Conservation (phyloP, 2,329 filamentous ascomycete genomes). For the Beauveria pseudobassiana region DNA sequence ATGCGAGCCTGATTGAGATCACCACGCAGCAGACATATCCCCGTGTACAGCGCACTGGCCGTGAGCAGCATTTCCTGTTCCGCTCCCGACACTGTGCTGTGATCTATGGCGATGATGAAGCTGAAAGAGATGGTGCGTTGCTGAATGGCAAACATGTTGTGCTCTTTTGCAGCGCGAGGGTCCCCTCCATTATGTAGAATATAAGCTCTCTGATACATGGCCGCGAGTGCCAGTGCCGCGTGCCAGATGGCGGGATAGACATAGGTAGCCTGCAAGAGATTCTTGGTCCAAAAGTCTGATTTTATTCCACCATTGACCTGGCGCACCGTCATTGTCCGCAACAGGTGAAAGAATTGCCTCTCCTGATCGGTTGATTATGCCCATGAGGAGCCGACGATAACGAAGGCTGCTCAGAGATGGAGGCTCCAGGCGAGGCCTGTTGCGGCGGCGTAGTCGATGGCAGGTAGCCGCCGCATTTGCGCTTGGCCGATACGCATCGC, state of each 20-base stretch:
- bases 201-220: conserved; percentile 1
- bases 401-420: background rate
- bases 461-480: conserved; percentile 3
- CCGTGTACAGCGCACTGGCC: conserved; percentile 12
- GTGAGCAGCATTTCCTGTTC: conserved; percentile 14
- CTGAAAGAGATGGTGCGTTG: conserved; percentile 14
- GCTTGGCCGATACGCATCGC: background rate
- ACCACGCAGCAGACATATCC: conserved; percentile 13
- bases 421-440: background rate
- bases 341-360: background rate
- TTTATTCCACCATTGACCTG: conserved; percentile 2
- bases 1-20: conserved; percentile 11
- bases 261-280: conserved; percentile 2
- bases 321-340: background rate
- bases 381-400: background rate
- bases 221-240: conserved; percentile 1
- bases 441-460: background rate
- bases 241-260: conserved; percentile 10
- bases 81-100: background rate
- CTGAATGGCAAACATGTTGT: conserved; percentile 11
- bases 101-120: conserved; percentile 9
- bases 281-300: conserved; percentile 1
- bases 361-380: background rate
- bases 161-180: background rate
- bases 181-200: background rate